Evolutionary conservation across 345 rosid species (phyloP).

Genomic region (Eucalyptus grandis): DNA sequence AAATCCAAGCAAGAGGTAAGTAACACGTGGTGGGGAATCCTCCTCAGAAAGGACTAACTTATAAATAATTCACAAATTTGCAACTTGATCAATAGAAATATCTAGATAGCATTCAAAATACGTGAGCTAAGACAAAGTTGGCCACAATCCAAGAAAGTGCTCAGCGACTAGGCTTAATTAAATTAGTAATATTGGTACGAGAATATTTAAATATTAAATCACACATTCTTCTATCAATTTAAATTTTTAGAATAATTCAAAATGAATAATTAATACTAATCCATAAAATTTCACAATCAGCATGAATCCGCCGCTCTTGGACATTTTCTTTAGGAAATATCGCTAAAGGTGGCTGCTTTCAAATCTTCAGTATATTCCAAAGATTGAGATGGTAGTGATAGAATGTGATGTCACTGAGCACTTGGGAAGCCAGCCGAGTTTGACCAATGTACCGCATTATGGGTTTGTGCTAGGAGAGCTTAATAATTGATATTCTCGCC

Average conservation of each 20-base stretch:
- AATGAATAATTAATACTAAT: neutral
- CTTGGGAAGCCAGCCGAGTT: neutral
- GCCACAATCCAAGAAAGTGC: neutral
- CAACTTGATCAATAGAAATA: neutral
- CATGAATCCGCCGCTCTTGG: neutral
- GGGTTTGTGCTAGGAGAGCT: neutral
- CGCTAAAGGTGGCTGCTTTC: neutral
- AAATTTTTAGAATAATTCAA: neutral
- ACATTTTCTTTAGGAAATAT: neutral
- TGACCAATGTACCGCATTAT: neutral
- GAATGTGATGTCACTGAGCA: neutral
- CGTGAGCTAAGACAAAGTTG: neutral
- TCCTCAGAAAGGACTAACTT: neutral
- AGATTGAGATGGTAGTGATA: neutral
- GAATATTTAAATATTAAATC: neutral
- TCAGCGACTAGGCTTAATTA: neutral
- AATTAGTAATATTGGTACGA: neutral
- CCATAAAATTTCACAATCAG: neutral
- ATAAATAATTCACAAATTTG: neutral
- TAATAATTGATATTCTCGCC: neutral
- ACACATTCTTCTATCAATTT: neutral
- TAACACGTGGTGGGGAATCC: neutral
- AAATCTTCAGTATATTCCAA: neutral
- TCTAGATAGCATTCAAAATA: neutral
- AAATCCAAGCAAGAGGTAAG: neutral